Base-by-base conservation (phyloP, 768 basidiomycete genomes). In the Termitomyces sp. region DNA sequence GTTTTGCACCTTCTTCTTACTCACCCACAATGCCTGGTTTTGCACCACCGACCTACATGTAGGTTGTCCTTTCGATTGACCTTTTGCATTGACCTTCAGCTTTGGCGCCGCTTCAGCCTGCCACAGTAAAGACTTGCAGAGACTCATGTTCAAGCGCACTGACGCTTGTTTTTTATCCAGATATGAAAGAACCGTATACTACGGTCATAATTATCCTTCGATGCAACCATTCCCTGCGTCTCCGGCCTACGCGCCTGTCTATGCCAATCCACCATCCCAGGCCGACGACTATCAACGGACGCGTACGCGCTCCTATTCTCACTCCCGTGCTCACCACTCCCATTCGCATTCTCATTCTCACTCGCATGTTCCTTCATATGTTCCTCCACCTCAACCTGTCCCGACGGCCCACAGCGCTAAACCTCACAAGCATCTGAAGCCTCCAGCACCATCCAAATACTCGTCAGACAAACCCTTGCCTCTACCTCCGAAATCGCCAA, bases 351-450 rank as follows among this genome's bases (percentile, higher is more conserved):
- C 58, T 34, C 61, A 59, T 20, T 49, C 60, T 29, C 63, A 59
- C 18, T 53, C 59, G 2, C 55, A 59, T 24, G 26, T 69, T 69
- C 27, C 80, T 66, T 64, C 36, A 1, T 27, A 47, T 24, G 48
- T 34, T 20, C 51, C 51, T 7, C 59, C 56, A 36, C 49, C 42
- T 1, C 24, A 6, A 18, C 39, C 29, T 27, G 22, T 36, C 24
- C 27, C 37, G 18, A 29, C 31, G 22, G 20, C 20, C 26, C 47
- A 27, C 14, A 34, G n/a, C 26, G 37, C 47, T 8, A 46, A 54
- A 51, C 36, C 36, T 12, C 57, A 51, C 46, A 62, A 50, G 14
- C 34, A 27, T n/a, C 20, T 50, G 27, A 58, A 60, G 24, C 44
- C 46, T 26, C 48, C 39, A 3, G 29, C 44, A 1, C 58, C 57